These are phyloP conservation scores for Yamadazyma diospyri DNA, from an alignment of 1,139 yeast species.

Conservation along the genomic window DNA sequence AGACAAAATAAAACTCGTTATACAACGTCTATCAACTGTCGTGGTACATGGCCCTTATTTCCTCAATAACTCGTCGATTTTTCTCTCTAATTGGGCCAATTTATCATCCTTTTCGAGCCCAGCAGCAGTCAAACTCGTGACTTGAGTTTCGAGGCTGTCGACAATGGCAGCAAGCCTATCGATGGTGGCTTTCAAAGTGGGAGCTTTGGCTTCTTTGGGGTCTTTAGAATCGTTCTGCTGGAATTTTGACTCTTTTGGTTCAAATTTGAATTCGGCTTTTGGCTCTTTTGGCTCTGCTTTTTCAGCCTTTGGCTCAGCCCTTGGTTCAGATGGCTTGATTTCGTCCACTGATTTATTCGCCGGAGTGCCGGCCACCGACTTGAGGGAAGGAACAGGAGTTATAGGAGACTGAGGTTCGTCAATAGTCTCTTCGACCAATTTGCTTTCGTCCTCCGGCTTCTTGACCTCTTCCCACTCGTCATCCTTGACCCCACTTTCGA, in stretches of 20 bases:
- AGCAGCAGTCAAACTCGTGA: conserved; percentile 47
- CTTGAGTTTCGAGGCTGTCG: conserved; percentile 51
- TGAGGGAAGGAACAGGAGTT: conserved; percentile 14
- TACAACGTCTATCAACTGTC: too few relatives aligned
- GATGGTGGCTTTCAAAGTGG: conserved; percentile 66
- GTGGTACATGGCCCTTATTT: too few relatives aligned
- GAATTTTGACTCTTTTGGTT: conserved; percentile 12
- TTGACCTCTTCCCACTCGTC: conserved; percentile 44
- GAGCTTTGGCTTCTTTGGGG: conserved; percentile 28
- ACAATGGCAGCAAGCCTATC: conserved; percentile 61
- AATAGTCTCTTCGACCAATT: conserved; percentile 12
- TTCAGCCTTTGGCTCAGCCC: conserved; percentile 4
- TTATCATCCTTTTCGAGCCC: conserved; percentile 63
- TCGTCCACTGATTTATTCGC: conserved; percentile 4
- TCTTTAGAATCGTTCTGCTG: conserved; percentile 12
- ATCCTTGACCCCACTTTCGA: conserved; percentile 23
- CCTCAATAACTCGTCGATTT: conserved; percentile 37
- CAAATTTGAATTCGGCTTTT: conserved; percentile 11
- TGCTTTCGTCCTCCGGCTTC: conserved; percentile 22
- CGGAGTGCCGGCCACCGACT: conserved; percentile 6
- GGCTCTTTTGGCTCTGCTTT: conserved; percentile 7
- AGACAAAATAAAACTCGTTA: too few relatives aligned
- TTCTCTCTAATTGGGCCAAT: conserved; percentile 41
- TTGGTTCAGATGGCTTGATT: conserved; percentile 8
- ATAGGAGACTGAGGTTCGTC: conserved; percentile 11